phyloP scores from a whole-genome alignment of 352 stramenopile species.

The Globisporangium abappressorium region DNA sequence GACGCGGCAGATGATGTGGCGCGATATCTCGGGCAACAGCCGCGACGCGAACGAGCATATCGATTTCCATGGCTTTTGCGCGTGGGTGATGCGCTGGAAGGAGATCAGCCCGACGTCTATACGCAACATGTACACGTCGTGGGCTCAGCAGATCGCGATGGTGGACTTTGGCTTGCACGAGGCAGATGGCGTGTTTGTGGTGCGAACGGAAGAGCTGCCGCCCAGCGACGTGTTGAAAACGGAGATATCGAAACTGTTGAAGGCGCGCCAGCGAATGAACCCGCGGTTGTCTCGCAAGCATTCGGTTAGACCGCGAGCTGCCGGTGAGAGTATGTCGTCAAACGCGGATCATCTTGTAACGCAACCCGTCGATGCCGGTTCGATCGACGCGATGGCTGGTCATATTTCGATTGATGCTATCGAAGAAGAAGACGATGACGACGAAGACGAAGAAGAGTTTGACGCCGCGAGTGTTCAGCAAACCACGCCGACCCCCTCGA shows the following conservation, averaged over 20 bases:
- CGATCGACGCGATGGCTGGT: background rate
- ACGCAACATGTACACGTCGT: constrained; percentile 76
- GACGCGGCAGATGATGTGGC: constrained; percentile 39
- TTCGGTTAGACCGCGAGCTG: constrained; percentile 1
- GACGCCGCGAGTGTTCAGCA: background rate
- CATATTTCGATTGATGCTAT: background rate
- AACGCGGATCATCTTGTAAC: background rate
- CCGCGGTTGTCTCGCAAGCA: constrained; percentile 1
- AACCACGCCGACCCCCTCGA: background rate
- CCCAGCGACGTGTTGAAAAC: constrained; percentile 26
- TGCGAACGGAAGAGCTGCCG: constrained; percentile 40
- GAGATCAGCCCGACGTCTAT: constrained; percentile 58
- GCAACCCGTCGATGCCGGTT: background rate
- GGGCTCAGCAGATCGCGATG: constrained; percentile 63
- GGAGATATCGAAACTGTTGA: constrained; percentile 22
- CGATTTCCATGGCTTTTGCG: constrained; percentile 71
- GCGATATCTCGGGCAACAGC: constrained; percentile 28
- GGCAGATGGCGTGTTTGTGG: constrained; percentile 66
- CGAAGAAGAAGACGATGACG: background rate
- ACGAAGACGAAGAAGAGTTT: constrained; percentile 4
- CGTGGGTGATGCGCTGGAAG: constrained; percentile 81
- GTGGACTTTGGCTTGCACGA: constrained; percentile 74
- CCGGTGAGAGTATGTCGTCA: background rate
- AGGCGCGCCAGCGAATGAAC: constrained; percentile 10
- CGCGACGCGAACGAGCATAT: constrained; percentile 34